Percentiles rank a stretch among this genome's conserved stretches.
These are phyloP conservation scores for Colletotrichum siamense DNA, from an alignment of 2,329 filamentous ascomycete genomes.

Conservation along the genomic window DNA sequence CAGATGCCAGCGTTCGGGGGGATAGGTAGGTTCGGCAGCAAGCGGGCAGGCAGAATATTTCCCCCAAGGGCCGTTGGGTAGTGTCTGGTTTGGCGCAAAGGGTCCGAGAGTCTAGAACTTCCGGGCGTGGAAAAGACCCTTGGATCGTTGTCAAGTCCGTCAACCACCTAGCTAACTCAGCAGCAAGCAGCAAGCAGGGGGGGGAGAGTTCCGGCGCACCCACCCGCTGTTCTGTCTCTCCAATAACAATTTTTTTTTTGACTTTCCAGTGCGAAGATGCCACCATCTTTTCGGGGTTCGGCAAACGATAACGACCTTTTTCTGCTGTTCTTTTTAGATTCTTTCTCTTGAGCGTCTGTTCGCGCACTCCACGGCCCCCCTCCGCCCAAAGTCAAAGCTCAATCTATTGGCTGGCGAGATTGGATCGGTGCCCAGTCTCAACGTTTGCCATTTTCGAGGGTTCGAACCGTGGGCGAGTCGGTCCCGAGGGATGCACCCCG, in stretches of 20 bases:
- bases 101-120: neutral
- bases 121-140: neutral
- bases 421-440: neutral
- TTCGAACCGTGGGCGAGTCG: neutral
- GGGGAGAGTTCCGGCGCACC: neutral
- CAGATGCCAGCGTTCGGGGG: neutral
- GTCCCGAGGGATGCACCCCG: neutral
- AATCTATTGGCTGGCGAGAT: neutral
- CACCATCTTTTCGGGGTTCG: neutral
- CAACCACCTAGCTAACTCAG: neutral
- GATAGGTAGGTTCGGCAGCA: neutral
- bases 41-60: neutral
- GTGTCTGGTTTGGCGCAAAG: neutral
- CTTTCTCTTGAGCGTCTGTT: neutral
- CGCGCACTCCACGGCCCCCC: neutral
- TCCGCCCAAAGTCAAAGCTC: neutral
- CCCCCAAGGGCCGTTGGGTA: neutral
- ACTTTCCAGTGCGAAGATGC: neutral
- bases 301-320: neutral
- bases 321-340: neutral
- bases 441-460: slow-evolving; percentile 3
- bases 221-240: neutral
- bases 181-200: no score
- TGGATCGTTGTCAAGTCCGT: neutral
- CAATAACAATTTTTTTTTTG: neutral